Evolutionary conservation across 441 rosid species (phyloP), one percentile per base, ranked within the genome.

Genomic region (Iberis amara): DNA sequence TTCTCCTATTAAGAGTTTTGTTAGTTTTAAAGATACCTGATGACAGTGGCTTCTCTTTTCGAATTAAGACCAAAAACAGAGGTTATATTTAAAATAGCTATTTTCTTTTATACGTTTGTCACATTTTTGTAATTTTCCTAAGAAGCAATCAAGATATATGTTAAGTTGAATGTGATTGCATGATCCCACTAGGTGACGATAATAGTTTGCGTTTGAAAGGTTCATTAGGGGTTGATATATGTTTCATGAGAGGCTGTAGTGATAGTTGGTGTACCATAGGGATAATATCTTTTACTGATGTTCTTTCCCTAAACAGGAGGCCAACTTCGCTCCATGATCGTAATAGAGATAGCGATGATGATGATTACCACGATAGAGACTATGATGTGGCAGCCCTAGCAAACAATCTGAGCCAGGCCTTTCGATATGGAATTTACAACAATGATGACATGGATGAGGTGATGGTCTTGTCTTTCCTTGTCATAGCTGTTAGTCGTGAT

Each of bases 361-460:
- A 86, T 68, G 96, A 86, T 75, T 86, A 83, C 68, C 96, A 80
- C 43, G 96, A 91, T 68, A 80, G 96, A 72, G 96, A 92, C 69
- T 92, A 82, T 66, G 95, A 88, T 73, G 96, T 86, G 64, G 95
- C 96, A 41, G 95, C 91, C 65, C 71, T 92, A 42, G 96, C 98
- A 64, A 92, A 84, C 69, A 92, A 88, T 62, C 72, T 92, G 58
- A 92, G 88, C 67, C 89, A 86, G 80, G 95, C 96, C 39, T 88
- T 86, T 60, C 80, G 77, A 69, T 92, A 80, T 75, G 94, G 94
- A 55, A 83, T 82, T 43, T 92, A 88, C 75, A 70, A 66, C 70
- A 79, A 82, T 11, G 94, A 92, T 36, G 96, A 77, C 37, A 69
- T 70, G 47, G 92, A 92, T 61, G 89, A 88, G 98, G 95, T 92